Base-by-base conservation (phyloP, 805 yeast species). In the Candida dajiaensis region DNA sequence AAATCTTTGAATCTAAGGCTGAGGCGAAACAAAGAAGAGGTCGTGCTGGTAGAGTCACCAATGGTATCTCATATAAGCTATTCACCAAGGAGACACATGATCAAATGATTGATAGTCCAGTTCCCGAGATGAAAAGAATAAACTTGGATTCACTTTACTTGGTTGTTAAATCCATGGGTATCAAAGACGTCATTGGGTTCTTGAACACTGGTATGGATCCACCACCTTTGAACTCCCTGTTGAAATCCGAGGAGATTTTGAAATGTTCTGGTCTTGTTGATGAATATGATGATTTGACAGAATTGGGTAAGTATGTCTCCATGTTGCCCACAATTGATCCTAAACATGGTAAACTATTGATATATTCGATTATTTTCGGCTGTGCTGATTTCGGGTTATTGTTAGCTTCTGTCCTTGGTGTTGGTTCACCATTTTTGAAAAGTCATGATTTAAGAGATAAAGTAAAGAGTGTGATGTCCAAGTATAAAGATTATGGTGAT, bases 41-140 rank as follows among this genome's bases (percentile, higher is more conserved):
- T 63, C 85, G 99, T 71, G 92, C 97, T n/a, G 99, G 99, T 52
- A 90, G 99, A 77, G 89, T 92, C 12, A 77, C 82, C 31, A 72
- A 72, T 22, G 99, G 99, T 47, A 69, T 71, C 13, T 89, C 97
- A 51, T 92, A 80, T 65, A 89, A 86, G 59, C 60, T 92, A 41
- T 92, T 78, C 64, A 83, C 97, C 1, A 67, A 69, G 44, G 77
- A 77, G 3, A 76, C 87, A 0, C 79, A 79, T 56, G 69, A 71
- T 5, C 62, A 63, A 1, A 85, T 89, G 92, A 67, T 75, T 15
- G 70, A 74, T 2, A 83, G 83, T 53, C 96, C 97, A 1, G 72
- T 85, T 16, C 97, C 99, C 0, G 99, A 92, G 61, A 92, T 92
- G 44, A 80, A 80, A 52, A 72, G 98, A 49, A 81, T 94, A 0